phyloP scores from a whole-genome alignment of 495 filamentous ascomycete species.

The Aspergillus incahuasiensis region DNA sequence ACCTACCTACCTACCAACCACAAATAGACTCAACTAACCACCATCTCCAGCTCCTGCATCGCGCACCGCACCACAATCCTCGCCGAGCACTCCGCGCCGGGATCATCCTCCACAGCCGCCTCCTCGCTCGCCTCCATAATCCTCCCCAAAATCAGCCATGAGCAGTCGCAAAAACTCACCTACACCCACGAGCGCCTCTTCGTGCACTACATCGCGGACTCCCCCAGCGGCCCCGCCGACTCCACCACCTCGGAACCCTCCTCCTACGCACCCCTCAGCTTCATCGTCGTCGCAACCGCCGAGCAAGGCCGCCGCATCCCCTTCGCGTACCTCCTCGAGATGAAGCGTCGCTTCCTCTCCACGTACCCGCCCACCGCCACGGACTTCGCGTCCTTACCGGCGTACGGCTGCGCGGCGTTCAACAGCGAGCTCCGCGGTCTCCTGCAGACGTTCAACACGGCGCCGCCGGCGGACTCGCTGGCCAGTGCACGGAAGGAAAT shows the following conservation, averaged over 20 bases:
- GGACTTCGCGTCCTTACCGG: conserved; percentile 71
- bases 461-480: conserved; percentile 77
- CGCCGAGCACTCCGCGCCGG: conserved; percentile 76
- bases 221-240: conserved; percentile 55
- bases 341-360: conserved; percentile 80
- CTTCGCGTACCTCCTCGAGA: conserved; percentile 89
- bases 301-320: conserved; percentile 79
- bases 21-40: conserved; percentile 19
- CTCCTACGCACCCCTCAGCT: conserved; percentile 75
- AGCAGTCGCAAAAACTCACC: conserved; percentile 78
- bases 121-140: conserved; percentile 89
- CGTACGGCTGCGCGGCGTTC: conserved; percentile 87
- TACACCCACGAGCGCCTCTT: conserved; percentile 87
- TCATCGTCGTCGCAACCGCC: conserved; percentile 73
- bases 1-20: too few species aligned
- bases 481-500: conserved; percentile 81
- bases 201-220: conserved; percentile 92
- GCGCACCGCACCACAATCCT: conserved; percentile 89
- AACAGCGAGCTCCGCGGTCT: conserved; percentile 70
- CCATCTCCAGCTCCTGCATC: conserved; percentile 69
- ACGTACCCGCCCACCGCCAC: conserved; percentile 64
- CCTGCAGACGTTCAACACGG: conserved; percentile 82
- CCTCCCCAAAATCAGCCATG: conserved; percentile 89
- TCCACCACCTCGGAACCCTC: conserved; percentile 32
- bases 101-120: conserved; percentile 62